A percentile compares a stretch with the other conserved stretches of the same genome.
phyloP scores from a whole-genome alignment of 2,329 filamentous ascomycete genomes.

The Fusarium gaditjirri region DNA sequence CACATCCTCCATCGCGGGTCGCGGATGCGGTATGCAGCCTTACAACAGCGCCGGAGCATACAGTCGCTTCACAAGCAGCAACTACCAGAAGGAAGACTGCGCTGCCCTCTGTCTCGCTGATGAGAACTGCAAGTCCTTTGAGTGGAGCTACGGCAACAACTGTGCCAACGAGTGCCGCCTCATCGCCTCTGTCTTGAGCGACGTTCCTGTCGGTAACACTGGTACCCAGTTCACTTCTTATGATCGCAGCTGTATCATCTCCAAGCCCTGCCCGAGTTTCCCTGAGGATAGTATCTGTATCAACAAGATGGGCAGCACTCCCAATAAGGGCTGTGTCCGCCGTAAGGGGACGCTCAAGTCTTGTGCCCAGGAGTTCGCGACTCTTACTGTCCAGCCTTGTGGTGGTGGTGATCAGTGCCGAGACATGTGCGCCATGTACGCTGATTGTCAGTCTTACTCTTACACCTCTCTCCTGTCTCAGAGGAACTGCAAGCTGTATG shows the following conservation, averaged over 20 bases:
- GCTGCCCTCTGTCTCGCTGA: neutral
- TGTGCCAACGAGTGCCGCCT: slow-evolving; percentile 6
- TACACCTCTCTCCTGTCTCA: neutral
- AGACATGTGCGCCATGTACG: slow-evolving; percentile 8
- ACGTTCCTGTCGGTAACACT: neutral
- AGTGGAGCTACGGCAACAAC: neutral
- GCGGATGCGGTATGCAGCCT: slow-evolving; percentile 2
- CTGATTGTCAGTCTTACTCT: slow-evolving; percentile 4
- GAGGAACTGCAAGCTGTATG: neutral
- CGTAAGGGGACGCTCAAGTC: slow-evolving; percentile 8
- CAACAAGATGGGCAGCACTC: slow-evolving; percentile 5
- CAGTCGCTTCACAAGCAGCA: slow-evolving; percentile 1
- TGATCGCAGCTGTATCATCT: slow-evolving; percentile 4
- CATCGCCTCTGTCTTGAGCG: neutral
- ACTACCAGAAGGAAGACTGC: slow-evolving; percentile 5
- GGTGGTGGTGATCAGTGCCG: neutral
- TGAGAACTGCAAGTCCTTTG: slow-evolving; percentile 1
- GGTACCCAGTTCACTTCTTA: slow-evolving; percentile 3
- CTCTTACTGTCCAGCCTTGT: neutral
- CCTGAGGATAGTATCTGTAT: neutral
- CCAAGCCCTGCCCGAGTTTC: neutral
- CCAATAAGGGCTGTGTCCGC: neutral
- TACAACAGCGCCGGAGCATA: slow-evolving; percentile 8
- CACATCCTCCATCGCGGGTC: neutral
- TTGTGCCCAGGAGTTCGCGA: neutral